A percentile compares a stretch with the other conserved stretches of the same genome.
Evolutionary conservation across 805 yeast species (phyloP).

Genomic region (Kregervanrija pseudodelftensis): DNA sequence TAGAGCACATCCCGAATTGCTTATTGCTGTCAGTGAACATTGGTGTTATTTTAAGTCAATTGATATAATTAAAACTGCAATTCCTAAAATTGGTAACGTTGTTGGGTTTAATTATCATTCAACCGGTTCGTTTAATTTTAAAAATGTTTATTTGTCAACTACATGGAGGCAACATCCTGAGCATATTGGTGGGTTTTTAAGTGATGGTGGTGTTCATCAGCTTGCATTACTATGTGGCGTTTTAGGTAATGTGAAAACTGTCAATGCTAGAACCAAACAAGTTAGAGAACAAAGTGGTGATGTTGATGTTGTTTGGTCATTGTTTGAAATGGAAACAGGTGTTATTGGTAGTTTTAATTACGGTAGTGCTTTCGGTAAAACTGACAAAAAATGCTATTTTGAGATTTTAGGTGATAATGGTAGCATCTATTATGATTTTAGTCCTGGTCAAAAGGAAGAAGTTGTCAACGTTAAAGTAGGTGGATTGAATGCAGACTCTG

Average conservation of each 20-base stretch:
- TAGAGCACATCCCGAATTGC: conserved; percentile 47
- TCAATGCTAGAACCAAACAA: conserved; percentile 74
- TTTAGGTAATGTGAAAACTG: conserved; percentile 63
- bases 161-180: conserved; percentile 86
- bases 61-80: conserved; percentile 42
- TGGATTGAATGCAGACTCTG: conserved; percentile 51
- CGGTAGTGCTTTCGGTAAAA: conserved; percentile 82
- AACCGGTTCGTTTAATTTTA: conserved; percentile 62
- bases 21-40: conserved; percentile 77
- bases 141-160: conserved; percentile 59
- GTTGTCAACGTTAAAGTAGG: conserved; percentile 33
- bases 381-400: conserved; percentile 59
- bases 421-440: conserved; percentile 58
- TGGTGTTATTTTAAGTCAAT: conserved; percentile 72
- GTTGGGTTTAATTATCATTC: conserved; percentile 65
- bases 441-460: conserved; percentile 39
- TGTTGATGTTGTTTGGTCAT: conserved; percentile 73
- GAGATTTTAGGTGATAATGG: conserved; percentile 77
- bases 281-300: conserved; percentile 71
- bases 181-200: conserved; percentile 86
- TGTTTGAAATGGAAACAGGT: conserved; percentile 50
- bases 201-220: conserved; percentile 97
- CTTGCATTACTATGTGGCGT: conserved; percentile 78
- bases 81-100: conserved; percentile 67
- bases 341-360: conserved; percentile 80